A percentile compares a stretch with the other conserved stretches of the same genome.
These are phyloP conservation scores for Alternaria gaisen DNA, from an alignment of 2,329 filamentous ascomycete genomes.

Conservation along the genomic window DNA sequence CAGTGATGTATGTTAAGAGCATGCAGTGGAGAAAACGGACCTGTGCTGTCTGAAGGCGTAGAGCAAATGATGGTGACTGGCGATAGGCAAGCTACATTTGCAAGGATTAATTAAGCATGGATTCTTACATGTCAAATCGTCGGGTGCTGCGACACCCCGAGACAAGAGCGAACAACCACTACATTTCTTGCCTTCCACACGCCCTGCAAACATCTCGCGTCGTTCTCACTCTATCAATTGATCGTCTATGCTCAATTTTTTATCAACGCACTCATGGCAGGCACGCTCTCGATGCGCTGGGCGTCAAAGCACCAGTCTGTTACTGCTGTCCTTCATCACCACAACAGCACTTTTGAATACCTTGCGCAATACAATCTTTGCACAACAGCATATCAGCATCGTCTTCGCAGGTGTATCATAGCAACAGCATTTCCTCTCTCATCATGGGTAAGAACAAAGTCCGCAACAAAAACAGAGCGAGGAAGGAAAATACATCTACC, in stretches of 20 bases:
- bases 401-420: conserved; percentile 40
- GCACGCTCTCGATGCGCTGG: conserved; percentile 9
- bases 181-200: neutral
- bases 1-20: neutral
- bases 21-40: neutral
- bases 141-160: conserved; percentile 13
- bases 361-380: conserved; percentile 24
- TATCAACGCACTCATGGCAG: conserved; percentile 15
- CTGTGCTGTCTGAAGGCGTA: neutral
- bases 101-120: neutral
- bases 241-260: conserved; percentile 2
- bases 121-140: neutral
- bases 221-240: neutral
- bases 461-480: conserved; percentile 14
- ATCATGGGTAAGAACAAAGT: conserved; percentile 30
- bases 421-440: conserved; percentile 26
- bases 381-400: conserved; percentile 31
- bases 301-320: conserved; percentile 3
- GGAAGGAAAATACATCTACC: neutral
- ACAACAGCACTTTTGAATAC: conserved; percentile 22
- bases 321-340: conserved; percentile 7
- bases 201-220: neutral
- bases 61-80: neutral
- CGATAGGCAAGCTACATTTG: neutral
- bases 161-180: conserved; percentile 4